Evolutionary conservation across 768 basidiomycete genomes (phyloP), one percentile per base, ranked within the genome.

Genomic region (Aureoboletus auriporus): DNA sequence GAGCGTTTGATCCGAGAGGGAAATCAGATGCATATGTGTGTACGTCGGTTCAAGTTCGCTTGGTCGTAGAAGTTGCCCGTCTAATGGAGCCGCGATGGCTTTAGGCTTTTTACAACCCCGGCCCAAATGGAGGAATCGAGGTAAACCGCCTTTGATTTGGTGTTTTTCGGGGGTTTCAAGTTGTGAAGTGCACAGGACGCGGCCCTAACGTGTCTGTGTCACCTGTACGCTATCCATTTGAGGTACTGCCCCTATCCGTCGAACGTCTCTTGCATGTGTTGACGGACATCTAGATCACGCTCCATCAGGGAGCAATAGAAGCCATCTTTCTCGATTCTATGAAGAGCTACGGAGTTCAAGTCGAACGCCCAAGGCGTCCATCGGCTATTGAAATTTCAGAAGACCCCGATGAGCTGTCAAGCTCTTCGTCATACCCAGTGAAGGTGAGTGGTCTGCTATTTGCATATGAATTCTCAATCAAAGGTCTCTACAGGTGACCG

Each of bases 41-140:
- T 88, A 62, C 50, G 79, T 69, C 4, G 34, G 4, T 36, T 38
- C 1, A 1, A 23, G 16, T 36, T 38, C 1, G 1, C 8, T 38
- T 13, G n/a, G 1, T 10, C 17, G 8, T 3, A 6, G 9, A 8
- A 16, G 11, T 33, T 10, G 14, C 8, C 5, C n/a, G 16, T n/a
- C 27, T 44, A 33, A 42, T 17, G 7, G 11, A n/a, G 4, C 3
- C 11, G 10, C 35, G 35, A 5, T 29, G 17, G 3, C 44, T 30
- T 4, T 40, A 89, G 87, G 80, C 85, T 8, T 88, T 89, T 62
- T 89, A 89, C 58, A 84, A 87, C 54, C 86, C 87, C 4, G 69
- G 73, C 17, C 65, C 71, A 1, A 56, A 74, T 30, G 83, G 83
- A 13, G 82, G 75, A 4, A 85, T 89, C 33, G 75, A 83, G 71